phyloP scores from a whole-genome alignment of 2,329 filamentous ascomycete species.

The Orbilia javanica region DNA sequence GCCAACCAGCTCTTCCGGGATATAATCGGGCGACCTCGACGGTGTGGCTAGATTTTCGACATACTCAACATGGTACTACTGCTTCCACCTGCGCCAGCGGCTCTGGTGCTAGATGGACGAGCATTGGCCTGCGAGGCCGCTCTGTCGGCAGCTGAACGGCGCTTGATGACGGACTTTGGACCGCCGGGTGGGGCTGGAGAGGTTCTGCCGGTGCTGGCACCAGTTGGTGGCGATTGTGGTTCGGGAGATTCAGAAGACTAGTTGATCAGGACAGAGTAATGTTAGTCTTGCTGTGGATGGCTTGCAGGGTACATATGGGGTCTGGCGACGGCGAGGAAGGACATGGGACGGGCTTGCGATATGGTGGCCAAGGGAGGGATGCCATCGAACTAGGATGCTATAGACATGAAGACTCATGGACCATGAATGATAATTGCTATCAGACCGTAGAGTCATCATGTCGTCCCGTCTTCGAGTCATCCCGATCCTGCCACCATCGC shows the following conservation, averaged over 20 bases:
- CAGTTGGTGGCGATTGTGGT: slow-evolving; percentile 69
- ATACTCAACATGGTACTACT: slow-evolving; percentile 98
- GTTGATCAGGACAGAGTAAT: neutral
- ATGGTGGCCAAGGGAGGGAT: neutral
- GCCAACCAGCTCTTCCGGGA: neutral
- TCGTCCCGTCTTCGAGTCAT: neutral
- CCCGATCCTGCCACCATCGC: slow-evolving; percentile 38
- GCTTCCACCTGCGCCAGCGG: slow-evolving; percentile 93
- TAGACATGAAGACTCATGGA: slow-evolving; percentile 6
- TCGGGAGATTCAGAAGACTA: slow-evolving; percentile 72
- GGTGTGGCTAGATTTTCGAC: slow-evolving; percentile 65
- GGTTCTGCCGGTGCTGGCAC: slow-evolving; percentile 79
- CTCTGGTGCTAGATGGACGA: slow-evolving; percentile 88
- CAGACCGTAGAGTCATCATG: slow-evolving; percentile 3
- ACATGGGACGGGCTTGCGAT: slow-evolving; percentile 8
- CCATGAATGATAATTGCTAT: neutral
- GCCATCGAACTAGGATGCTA: neutral
- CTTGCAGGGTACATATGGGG: slow-evolving; percentile 65
- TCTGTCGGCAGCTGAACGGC: slow-evolving; percentile 94
- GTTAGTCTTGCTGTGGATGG: slow-evolving; percentile 61
- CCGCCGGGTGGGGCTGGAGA: slow-evolving; percentile 92
- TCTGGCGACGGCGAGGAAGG: slow-evolving; percentile 33
- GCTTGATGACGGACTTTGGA: slow-evolving; percentile 92
- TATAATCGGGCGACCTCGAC: too few species aligned
- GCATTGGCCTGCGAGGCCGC: slow-evolving; percentile 97